Base-by-base conservation (phyloP, 768 basidiomycete species). In the Fomitopsis serialis region DNA sequence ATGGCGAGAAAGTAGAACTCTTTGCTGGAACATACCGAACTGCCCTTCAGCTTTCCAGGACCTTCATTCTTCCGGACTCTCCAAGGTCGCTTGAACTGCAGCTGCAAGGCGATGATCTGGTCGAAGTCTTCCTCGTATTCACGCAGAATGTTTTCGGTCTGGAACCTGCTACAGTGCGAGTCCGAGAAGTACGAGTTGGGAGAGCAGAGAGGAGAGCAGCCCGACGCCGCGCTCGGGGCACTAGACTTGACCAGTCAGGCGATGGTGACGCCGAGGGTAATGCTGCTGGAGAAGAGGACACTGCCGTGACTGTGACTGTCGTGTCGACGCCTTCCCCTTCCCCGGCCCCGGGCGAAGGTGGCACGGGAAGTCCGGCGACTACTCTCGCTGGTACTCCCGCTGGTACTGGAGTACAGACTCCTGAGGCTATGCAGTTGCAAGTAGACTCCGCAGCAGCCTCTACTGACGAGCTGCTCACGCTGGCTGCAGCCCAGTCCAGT, bases 131-230 rank as follows among this genome's bases (percentile, higher is more conserved):
- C 67, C 77, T 95, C 25, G 88, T 95, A 3, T 95, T 95, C 65
- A 81, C 85, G 2, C 91, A 94, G 66, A 94, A 92, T 58, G 89
- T 95, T 25, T 95, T 95, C 63, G 92, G 93, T 11, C 71, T 95
- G 35, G 92, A 95, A 65, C 92, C 92, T 10, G 92, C 92, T 2
- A 96, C 93, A 0, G 92, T 96, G 19, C 81, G 92, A 24, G 92
- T 96, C n/a, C 84, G 92, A 4, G 93, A 96, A 68, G 92, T 96
- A 22, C 79, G 93, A 32, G 92, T 95, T 42, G 92, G 90, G 7
- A 82, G 92, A 3, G 89, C 89, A 2, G 93, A 94, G 67, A 79
- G 92, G 29, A 72, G 93, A 54, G 91, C 92, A 11, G 89, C 92
- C 21, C 77, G 92, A 32, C 78, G 93, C 52, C 78, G 92, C 49